A percentile compares a stretch with the other conserved stretches of the same genome.
Conservation (phyloP, 2,329 filamentous ascomycete genomes). For the Orbilia quercus region DNA sequence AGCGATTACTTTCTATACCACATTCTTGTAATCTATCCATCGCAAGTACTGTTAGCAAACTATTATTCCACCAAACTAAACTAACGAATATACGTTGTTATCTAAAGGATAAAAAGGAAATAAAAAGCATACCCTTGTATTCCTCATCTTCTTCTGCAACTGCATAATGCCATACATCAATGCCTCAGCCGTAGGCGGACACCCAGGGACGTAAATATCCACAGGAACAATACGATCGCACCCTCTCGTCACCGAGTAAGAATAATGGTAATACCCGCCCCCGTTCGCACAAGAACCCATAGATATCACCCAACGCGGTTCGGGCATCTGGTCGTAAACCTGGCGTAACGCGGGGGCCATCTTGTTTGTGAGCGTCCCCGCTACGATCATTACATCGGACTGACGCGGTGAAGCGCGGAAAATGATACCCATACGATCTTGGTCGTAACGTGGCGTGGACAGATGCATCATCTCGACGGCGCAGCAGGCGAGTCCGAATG, state of each 20-base stretch:
- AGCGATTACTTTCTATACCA: slow-evolving; percentile 67
- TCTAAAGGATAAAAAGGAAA: slow-evolving; percentile 1
- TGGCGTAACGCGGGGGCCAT: slow-evolving; percentile 91
- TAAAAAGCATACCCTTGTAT: slow-evolving; percentile 62
- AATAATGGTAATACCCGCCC: slow-evolving; percentile 88
- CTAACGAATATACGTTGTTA: not conserved
- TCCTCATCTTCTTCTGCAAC: slow-evolving; percentile 79
- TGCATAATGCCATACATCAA: slow-evolving; percentile 78
- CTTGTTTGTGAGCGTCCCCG: slow-evolving; percentile 93
- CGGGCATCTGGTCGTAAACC: slow-evolving; percentile 96
- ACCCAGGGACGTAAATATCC: slow-evolving; percentile 82
- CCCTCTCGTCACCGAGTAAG: slow-evolving; percentile 79
- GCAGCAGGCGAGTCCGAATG: slow-evolving; percentile 88
- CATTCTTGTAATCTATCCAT: slow-evolving; percentile 64
- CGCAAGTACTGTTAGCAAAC: not conserved
- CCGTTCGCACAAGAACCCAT: slow-evolving; percentile 89
- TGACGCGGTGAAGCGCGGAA: slow-evolving; percentile 89
- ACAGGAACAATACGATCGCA: slow-evolving; percentile 82
- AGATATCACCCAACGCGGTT: slow-evolving; percentile 81
- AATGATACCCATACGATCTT: slow-evolving; percentile 88
- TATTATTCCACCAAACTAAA: slow-evolving; percentile 10
- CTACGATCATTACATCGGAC: slow-evolving; percentile 93
- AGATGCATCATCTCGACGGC: slow-evolving; percentile 94
- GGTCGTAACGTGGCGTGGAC: slow-evolving; percentile 87
- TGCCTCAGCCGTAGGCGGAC: slow-evolving; percentile 73